Percentiles rank a stretch among this genome's conserved stretches.
phyloP scores from a whole-genome alignment of 495 filamentous ascomycete species.

The Neurospora sp. region DNA sequence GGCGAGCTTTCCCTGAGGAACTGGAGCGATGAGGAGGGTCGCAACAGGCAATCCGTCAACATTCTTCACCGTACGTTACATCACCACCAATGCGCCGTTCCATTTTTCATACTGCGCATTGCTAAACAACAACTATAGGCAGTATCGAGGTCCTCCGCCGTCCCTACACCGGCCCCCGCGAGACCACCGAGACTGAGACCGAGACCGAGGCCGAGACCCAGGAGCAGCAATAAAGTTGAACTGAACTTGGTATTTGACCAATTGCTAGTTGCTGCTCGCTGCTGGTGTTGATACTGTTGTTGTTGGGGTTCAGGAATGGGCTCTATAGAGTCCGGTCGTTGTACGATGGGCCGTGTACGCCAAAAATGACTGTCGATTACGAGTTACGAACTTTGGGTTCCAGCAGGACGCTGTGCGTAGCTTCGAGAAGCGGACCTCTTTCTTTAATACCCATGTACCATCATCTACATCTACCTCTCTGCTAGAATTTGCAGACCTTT shows the following conservation, averaged over 20 bases:
- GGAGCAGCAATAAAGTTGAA: background rate
- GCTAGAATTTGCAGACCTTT: background rate
- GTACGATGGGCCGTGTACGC: background rate
- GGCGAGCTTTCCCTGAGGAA: constrained; percentile 54
- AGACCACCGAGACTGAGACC: background rate
- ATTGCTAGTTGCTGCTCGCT: background rate
- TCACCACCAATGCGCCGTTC: background rate
- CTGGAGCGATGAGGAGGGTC: constrained; percentile 57
- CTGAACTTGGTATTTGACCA: background rate
- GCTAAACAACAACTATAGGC: constrained; percentile 25
- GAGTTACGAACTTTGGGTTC: background rate
- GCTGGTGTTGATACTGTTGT: background rate
- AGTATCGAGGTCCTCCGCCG: constrained; percentile 49
- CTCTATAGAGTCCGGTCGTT: background rate
- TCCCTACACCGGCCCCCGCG: background rate
- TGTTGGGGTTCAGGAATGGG: background rate
- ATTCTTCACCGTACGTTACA: constrained; percentile 60
- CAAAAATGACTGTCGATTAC: background rate
- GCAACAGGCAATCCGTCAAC: constrained; percentile 43
- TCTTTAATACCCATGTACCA: background rate
- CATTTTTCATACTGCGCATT: background rate
- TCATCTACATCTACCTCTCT: background rate
- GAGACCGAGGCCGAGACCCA: background rate
- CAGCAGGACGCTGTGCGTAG: background rate
- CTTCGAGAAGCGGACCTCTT: background rate